phyloP scores from a whole-genome alignment of 2,329 filamentous ascomycete genomes.

The Anthostomella pinea region DNA sequence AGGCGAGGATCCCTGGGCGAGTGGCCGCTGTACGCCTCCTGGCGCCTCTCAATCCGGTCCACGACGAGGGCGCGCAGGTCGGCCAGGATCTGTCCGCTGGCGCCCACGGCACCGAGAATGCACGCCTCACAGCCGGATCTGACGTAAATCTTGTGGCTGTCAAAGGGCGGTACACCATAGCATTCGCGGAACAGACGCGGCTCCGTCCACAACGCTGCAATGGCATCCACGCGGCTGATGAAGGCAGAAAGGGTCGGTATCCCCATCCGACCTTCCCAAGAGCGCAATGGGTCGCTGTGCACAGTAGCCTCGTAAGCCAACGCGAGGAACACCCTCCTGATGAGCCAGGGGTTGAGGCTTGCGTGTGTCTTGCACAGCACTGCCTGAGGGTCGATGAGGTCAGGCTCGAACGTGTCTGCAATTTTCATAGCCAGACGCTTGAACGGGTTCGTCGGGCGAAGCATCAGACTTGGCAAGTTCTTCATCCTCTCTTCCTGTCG shows the following conservation, averaged over 20 bases:
- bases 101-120: constrained; percentile 48
- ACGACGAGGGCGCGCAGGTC: constrained; percentile 45
- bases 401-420: constrained; percentile 25
- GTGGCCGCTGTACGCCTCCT: not conserved
- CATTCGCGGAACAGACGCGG: constrained; percentile 33
- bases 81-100: constrained; percentile 37
- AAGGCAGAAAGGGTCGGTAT: constrained; percentile 25
- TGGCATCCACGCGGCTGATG: constrained; percentile 31
- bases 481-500: constrained; percentile 33
- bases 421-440: constrained; percentile 33
- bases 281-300: constrained; percentile 25
- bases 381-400: constrained; percentile 29
- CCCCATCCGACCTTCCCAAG: constrained; percentile 20
- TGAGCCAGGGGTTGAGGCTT: constrained; percentile 39
- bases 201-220: constrained; percentile 40
- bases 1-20: constrained; percentile 33
- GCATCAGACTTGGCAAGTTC: constrained; percentile 25
- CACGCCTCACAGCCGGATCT: constrained; percentile 50
- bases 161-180: constrained; percentile 33
- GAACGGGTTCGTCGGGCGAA: constrained; percentile 28
- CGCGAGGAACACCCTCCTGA: constrained; percentile 42
- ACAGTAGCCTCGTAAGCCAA: constrained; percentile 41
- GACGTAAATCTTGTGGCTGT: constrained; percentile 28
- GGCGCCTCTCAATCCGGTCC: constrained; percentile 33
- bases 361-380: constrained; percentile 42